Conservation (phyloP, 805 yeast species). For the Lipomyces kockii region DNA sequence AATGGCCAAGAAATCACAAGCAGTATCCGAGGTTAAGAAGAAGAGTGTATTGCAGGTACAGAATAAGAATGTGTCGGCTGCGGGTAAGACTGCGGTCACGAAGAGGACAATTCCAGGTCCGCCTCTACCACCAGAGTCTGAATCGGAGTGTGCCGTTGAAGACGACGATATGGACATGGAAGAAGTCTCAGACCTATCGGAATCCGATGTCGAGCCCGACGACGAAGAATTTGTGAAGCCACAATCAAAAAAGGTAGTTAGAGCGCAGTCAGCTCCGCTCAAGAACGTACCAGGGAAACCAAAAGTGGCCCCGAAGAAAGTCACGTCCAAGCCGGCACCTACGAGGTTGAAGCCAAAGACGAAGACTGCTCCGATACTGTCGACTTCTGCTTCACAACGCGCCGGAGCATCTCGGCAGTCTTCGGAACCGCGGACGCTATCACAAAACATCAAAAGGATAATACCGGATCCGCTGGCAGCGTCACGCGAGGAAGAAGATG, state of each 20-base stretch:
- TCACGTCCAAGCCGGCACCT: not conserved
- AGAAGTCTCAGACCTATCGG: conserved; percentile 18
- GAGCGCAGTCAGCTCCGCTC: not conserved
- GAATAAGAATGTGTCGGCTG: conserved; percentile 1
- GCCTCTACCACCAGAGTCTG: conserved; percentile 6
- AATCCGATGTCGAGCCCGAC: conserved; percentile 13
- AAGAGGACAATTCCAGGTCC: not conserved
- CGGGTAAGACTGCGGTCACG: not conserved
- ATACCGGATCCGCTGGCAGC: not conserved
- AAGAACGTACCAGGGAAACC: not conserved
- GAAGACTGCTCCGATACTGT: not conserved
- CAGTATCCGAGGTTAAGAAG: conserved; percentile 8
- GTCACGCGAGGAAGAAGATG: conserved; percentile 12
- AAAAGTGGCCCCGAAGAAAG: not conserved
- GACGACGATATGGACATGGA: conserved; percentile 14
- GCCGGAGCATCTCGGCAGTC: not conserved
- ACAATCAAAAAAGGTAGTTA: not conserved
- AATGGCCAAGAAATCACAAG: conserved; percentile 2
- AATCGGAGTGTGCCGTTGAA: conserved; percentile 12
- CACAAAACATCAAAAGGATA: not conserved
- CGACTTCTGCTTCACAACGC: not conserved
- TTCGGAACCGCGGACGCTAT: not conserved
- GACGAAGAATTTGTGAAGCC: conserved; percentile 14
- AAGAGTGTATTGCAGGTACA: not conserved
- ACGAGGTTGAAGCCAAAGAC: not conserved